Percentiles rank a stretch among this genome's conserved stretches.
These are phyloP conservation scores for Hyaloscypha hepaticicola DNA, from an alignment of 495 filamentous ascomycete species.

Conservation along the genomic window DNA sequence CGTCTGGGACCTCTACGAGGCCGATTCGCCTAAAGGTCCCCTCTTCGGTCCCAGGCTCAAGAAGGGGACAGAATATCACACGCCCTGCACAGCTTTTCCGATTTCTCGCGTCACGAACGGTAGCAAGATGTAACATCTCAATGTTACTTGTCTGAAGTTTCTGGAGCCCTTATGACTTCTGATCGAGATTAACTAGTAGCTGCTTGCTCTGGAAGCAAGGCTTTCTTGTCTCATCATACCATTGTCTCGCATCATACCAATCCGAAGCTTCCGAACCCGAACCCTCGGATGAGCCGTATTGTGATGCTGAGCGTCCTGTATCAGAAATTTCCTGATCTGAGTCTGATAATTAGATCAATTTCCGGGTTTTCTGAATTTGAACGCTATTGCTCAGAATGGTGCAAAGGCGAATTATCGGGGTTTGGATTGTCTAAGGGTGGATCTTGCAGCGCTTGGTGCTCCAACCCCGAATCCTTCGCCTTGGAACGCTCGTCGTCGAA, in stretches of 20 bases:
- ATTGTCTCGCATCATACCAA: neutral
- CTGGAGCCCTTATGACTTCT: neutral
- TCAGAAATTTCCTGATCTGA: too few species aligned
- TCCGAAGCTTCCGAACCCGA: neutral
- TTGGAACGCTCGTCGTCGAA: too few species aligned
- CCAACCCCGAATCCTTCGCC: too few species aligned
- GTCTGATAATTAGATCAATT: too few species aligned
- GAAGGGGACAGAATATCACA: neutral
- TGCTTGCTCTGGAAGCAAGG: neutral
- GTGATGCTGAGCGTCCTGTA: too few species aligned
- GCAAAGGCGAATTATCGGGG: too few species aligned
- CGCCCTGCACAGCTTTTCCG: neutral
- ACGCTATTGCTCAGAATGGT: too few species aligned
- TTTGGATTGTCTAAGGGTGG: too few species aligned
- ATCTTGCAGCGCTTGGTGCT: too few species aligned
- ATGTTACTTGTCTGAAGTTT: neutral
- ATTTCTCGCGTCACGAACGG: neutral
- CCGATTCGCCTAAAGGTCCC: neutral
- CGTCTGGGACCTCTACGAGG: neutral
- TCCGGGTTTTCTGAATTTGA: too few species aligned
- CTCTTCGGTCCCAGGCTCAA: neutral
- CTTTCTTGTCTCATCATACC: too few species aligned
- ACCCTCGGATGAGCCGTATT: neutral
- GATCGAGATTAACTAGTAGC: neutral
- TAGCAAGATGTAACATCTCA: neutral